Base-by-base conservation (phyloP, 352 stramenopile species). In the Pythium pyrilobum region DNA sequence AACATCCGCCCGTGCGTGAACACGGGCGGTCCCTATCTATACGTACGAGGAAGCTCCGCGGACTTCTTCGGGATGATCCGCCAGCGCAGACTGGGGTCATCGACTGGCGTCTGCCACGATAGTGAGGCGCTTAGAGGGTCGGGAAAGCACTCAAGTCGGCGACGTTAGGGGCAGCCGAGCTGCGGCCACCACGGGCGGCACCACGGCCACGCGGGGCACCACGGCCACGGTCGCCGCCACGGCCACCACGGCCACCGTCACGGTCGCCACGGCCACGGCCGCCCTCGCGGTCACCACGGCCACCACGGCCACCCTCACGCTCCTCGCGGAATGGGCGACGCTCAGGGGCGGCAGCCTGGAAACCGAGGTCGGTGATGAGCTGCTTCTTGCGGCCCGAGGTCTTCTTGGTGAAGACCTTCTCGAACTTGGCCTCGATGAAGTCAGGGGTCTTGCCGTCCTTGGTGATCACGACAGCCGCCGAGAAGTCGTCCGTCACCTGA, bases 381-480 rank as follows among this genome's bases (percentile, higher is more conserved):
- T 96, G 71, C 75, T 96, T 90, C 83, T 98, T 98, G 65, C 88
- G 90, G 56, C 79, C 85, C 52, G 85, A 91, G 51, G 90, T 97
- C 86, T 98, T 98, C 63, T 96, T 92, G 67, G 94, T 91, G 81
- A 97, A 98, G 59, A 97, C 88, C 77, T 97, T 96, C 64, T 97
- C 83, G 70, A 79, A 94, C 68, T 85, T 74, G 40, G 83, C 68
- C 59, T 92, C 83, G 62, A 94, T 87, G 57, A 92, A 94, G 69
- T 94, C 83, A 12, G 81, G 77, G 37, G 83, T 94, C 77, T 81
- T 94, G 78, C 85, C 81, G 27, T 96, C 81, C 62, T 94, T 89
- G 52, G 82, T 89, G 62, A 91, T 74, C 56, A 78, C 69, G 57
- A 79, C 66, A 24, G 78, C 74, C 65, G 58, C 66, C 5, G 77